A percentile compares a stretch with the other conserved stretches of the same genome.
Conservation (phyloP, 1,139 yeast genomes). For the Pneumocystis carinii region DNA sequence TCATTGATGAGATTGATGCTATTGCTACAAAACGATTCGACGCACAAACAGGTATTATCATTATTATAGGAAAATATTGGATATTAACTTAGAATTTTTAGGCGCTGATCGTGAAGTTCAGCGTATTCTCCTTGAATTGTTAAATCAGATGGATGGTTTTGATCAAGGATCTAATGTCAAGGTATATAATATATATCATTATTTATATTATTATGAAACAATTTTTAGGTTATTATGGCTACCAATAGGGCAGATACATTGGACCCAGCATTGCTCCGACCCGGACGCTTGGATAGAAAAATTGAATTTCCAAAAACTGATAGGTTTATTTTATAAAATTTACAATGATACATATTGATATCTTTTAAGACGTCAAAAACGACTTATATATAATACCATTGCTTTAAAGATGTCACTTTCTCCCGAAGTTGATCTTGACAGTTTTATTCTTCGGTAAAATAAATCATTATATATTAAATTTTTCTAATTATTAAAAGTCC, state of each 20-base stretch:
- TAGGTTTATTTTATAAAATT: not conserved
- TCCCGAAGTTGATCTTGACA: conserved; percentile 92
- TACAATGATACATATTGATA: conserved; percentile 29
- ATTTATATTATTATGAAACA: not conserved
- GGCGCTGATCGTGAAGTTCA: conserved; percentile 98
- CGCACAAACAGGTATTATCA: conserved; percentile 61
- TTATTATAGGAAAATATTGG: not conserved
- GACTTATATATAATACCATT: conserved; percentile 86
- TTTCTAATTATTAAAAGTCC: conserved; percentile 27
- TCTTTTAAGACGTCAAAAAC: conserved; percentile 93
- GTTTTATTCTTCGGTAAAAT: conserved; percentile 56
- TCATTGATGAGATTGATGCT: conserved; percentile 97
- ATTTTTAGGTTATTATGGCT: conserved; percentile 69
- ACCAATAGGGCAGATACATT: conserved; percentile 95
- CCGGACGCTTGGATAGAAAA: conserved; percentile 95
- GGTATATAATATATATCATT: conserved; percentile 11
- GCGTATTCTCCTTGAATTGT: conserved; percentile 84
- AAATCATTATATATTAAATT: not conserved
- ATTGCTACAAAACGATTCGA: conserved; percentile 98
- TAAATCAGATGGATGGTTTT: conserved; percentile 98
- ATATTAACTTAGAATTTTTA: not conserved
- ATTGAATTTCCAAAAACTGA: conserved; percentile 64
- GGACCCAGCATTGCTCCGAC: conserved; percentile 94
- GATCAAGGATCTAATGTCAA: conserved; percentile 91
- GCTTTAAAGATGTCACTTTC: conserved; percentile 97